These are phyloP conservation scores for Teunomyces tritomae DNA, from an alignment of 805 yeast species.

Conservation along the genomic window DNA sequence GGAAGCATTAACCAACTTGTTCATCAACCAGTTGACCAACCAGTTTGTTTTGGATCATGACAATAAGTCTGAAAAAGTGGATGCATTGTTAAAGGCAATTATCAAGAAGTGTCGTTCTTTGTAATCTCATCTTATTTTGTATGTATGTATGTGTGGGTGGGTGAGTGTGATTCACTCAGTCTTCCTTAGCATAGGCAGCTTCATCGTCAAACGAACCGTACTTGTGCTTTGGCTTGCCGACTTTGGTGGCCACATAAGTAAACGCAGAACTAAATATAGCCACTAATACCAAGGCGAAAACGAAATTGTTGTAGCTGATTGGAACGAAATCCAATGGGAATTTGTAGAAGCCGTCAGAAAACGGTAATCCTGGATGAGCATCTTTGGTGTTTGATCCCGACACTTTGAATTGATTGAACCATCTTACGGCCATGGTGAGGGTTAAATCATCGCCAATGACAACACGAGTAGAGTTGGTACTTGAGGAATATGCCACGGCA, in stretches of 20 bases:
- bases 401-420: slow-evolving; percentile 41
- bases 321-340: slow-evolving; percentile 33
- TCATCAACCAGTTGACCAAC: slow-evolving; percentile 23
- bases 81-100: slow-evolving; percentile 36
- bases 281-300: slow-evolving; percentile 20
- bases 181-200: slow-evolving; percentile 15
- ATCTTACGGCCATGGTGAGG: slow-evolving; percentile 54
- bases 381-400: slow-evolving; percentile 5
- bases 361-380: slow-evolving; percentile 27
- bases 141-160: too few relatives aligned
- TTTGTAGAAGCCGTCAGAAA: slow-evolving; percentile 38
- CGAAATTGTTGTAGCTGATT: slow-evolving; percentile 16
- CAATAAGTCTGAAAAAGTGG: slow-evolving; percentile 22
- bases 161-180: slow-evolving; percentile 4
- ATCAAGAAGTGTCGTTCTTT: slow-evolving; percentile 33
- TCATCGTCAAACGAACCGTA: slow-evolving; percentile 16
- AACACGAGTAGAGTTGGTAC: slow-evolving; percentile 57
- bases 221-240: not conserved
- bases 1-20: slow-evolving; percentile 29
- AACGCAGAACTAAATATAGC: slow-evolving; percentile 21
- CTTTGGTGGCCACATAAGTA: slow-evolving; percentile 12
- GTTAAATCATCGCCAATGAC: slow-evolving; percentile 66
- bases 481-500: slow-evolving; percentile 58
- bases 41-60: slow-evolving; percentile 20
- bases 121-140: not conserved